These are phyloP conservation scores for Talaromyces ruber DNA, from an alignment of 495 filamentous ascomycete genomes.

Conservation along the genomic window DNA sequence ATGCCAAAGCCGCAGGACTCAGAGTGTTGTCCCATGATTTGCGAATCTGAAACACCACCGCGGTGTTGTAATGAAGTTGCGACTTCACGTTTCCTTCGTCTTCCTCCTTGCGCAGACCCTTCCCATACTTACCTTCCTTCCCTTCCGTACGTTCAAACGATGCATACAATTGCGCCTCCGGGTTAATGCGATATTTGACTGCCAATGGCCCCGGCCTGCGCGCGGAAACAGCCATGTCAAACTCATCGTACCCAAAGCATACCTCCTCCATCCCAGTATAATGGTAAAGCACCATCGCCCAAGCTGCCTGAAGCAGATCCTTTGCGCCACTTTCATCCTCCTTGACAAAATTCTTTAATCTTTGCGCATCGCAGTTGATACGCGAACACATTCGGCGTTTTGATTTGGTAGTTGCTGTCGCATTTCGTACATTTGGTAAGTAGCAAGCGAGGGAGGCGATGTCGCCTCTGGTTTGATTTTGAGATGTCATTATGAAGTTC, in stretches of 20 bases:
- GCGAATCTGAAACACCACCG: conserved; percentile 32
- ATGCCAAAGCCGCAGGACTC: conserved; percentile 3
- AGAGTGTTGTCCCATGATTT: conserved; percentile 9
- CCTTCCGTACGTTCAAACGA: neutral
- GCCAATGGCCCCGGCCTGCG: neutral
- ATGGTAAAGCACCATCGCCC: conserved; percentile 44
- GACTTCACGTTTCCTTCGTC: conserved; percentile 1
- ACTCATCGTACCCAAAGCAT: conserved; percentile 45
- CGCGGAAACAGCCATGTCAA: conserved; percentile 16
- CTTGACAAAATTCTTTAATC: neutral
- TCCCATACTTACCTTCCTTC: conserved; percentile 3
- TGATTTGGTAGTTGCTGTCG: neutral
- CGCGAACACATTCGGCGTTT: conserved; percentile 4
- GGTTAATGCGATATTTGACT: neutral
- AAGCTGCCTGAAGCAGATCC: conserved; percentile 38
- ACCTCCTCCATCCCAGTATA: conserved; percentile 48
- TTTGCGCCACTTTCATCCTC: conserved; percentile 18
- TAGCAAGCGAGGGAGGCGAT: conserved; percentile 22
- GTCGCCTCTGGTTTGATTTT: neutral
- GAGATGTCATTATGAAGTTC: neutral
- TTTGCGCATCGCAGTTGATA: conserved; percentile 1
- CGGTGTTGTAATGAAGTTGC: conserved; percentile 27
- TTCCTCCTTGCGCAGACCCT: conserved; percentile 3
- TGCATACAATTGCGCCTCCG: neutral
- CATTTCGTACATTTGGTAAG: conserved; percentile 15